Conservation (phyloP, 179 eudicot species). For the Spinacia oleracea region DNA sequence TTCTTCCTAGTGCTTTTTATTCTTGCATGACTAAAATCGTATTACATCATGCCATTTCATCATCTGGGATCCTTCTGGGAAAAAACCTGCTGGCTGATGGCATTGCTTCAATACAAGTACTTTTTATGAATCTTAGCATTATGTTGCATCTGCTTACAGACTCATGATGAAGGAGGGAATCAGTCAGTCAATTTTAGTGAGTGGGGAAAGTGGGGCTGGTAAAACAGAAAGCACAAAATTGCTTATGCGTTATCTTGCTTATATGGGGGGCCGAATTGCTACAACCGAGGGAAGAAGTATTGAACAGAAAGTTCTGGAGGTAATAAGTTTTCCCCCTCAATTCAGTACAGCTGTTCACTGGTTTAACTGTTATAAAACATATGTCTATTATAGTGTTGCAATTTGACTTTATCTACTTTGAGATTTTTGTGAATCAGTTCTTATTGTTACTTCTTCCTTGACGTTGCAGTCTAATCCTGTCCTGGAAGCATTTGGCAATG, state of each 20-base stretch:
- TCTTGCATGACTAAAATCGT: background rate
- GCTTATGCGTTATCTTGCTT: constrained; percentile 97
- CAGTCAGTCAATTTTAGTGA: constrained; percentile 93
- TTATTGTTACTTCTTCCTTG: background rate
- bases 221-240: constrained; percentile 95
- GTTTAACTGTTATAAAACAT: background rate
- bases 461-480: constrained; percentile 87
- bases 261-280: constrained; percentile 95
- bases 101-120: background rate
- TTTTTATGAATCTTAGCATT: background rate
- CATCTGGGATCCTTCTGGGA: background rate
- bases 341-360: background rate
- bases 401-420: background rate
- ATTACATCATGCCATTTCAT: background rate
- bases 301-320: constrained; percentile 97
- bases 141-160: constrained; percentile 45
- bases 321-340: constrained; percentile 23
- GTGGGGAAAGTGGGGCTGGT: constrained; percentile 99
- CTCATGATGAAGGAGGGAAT: constrained; percentile 89
- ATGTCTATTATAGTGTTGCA: background rate
- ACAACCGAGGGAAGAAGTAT: constrained; percentile 77
- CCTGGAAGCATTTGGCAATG: constrained; percentile 97
- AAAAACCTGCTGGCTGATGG: background rate
- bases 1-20: background rate
- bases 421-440: background rate